phyloP scores from a whole-genome alignment of 768 basidiomycete species.

The Panellus pusillus region DNA sequence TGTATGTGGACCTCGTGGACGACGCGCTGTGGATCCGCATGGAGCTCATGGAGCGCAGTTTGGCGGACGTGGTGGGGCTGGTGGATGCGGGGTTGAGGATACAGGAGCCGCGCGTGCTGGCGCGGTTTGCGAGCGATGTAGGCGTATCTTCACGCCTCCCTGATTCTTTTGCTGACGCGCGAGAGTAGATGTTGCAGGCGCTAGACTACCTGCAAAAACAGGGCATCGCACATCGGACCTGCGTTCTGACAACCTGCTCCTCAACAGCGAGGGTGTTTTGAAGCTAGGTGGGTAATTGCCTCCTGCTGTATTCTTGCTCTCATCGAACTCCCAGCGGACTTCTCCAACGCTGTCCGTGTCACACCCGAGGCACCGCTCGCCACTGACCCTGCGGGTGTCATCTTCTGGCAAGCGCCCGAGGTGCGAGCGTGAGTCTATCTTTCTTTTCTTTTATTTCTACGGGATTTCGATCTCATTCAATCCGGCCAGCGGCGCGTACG shows the following conservation, averaged over 20 bases:
- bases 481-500: slow-evolving; percentile 57
- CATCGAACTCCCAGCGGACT: slow-evolving; percentile 56
- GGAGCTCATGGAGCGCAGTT: slow-evolving; percentile 87
- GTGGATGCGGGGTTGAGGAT: slow-evolving; percentile 61
- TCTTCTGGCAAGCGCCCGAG: slow-evolving; percentile 88
- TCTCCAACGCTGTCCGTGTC: slow-evolving; percentile 72
- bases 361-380: slow-evolving; percentile 48
- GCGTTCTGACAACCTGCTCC: slow-evolving; percentile 78
- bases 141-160: slow-evolving; percentile 29
- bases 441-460: background rate
- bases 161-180: background rate
- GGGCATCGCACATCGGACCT: slow-evolving; percentile 82
- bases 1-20: slow-evolving; percentile 67
- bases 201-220: slow-evolving; percentile 64
- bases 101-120: slow-evolving; percentile 63
- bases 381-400: slow-evolving; percentile 65
- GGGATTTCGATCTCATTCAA: slow-evolving; percentile 5
- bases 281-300: slow-evolving; percentile 61
- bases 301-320: background rate
- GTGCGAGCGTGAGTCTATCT: slow-evolving; percentile 58
- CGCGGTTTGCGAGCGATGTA: slow-evolving; percentile 77
- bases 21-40: slow-evolving; percentile 82
- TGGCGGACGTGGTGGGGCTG: slow-evolving; percentile 76
- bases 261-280: slow-evolving; percentile 67
- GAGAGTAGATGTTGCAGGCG: slow-evolving; percentile 57